These are phyloP conservation scores for Bolboschoenus planiculmis DNA, from an alignment of 176 grass and related monocot species.

Conservation along the genomic window DNA sequence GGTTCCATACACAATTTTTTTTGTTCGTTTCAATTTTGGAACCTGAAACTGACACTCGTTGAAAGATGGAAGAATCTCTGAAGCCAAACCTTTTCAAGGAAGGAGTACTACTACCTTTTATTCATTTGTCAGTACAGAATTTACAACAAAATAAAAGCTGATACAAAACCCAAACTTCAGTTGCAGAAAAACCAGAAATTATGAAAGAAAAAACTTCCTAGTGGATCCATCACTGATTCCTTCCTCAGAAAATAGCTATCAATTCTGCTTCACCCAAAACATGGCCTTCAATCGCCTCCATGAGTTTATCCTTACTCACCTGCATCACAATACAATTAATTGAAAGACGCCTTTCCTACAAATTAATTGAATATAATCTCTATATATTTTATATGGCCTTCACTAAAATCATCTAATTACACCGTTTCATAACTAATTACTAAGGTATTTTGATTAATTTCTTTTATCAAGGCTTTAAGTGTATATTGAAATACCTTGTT, in stretches of 20 bases:
- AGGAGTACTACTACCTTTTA: neutral
- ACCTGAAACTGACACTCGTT: neutral
- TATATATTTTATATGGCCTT: neutral
- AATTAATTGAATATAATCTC: neutral
- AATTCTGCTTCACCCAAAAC: slow-evolving; percentile 64
- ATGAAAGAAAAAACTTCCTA: neutral
- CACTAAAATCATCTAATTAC: neutral
- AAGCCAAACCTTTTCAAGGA: neutral
- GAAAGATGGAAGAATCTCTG: neutral
- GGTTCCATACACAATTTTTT: neutral
- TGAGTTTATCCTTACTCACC: slow-evolving; percentile 68
- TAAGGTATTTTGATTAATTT: neutral
- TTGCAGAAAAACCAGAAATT: neutral
- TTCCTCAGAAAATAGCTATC: slow-evolving; percentile 38
- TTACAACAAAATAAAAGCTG: neutral
- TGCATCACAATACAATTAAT: neutral
- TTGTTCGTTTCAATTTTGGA: neutral
- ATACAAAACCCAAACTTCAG: neutral
- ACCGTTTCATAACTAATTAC: neutral
- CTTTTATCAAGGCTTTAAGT: neutral
- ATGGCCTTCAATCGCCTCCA: slow-evolving; percentile 62
- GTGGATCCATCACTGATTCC: neutral
- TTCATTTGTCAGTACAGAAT: neutral
- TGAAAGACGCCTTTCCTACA: too few species aligned
- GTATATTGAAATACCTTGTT: slow-evolving; percentile 46